A percentile compares a stretch with the other conserved stretches of the same genome.
These are phyloP conservation scores for Phytophthora europaea DNA, from an alignment of 352 stramenopile genomes.

Conservation along the genomic window DNA sequence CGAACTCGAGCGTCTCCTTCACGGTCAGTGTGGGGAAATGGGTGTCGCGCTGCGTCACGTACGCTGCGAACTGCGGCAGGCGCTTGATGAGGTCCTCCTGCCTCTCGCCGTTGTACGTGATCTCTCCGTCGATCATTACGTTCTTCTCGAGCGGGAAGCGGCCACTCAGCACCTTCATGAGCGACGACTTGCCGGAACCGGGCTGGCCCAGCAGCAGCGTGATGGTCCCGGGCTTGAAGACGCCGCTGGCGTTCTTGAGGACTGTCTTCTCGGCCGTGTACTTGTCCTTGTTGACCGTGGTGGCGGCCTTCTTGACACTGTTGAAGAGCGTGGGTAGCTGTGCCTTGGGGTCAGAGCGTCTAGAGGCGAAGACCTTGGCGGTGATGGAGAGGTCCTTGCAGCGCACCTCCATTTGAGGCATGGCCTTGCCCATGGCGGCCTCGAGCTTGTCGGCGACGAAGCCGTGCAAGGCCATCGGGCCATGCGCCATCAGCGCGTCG, in stretches of 20 bases:
- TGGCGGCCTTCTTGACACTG: too few relatives aligned
- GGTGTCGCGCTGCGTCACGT: constrained; percentile 85
- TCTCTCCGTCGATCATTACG: constrained; percentile 44
- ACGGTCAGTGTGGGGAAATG: constrained; percentile 74
- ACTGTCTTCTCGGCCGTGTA: not conserved
- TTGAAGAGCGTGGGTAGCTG: constrained; percentile 58
- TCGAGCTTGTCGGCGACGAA: constrained; percentile 34
- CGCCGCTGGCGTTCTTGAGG: constrained; percentile 42
- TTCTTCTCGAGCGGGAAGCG: constrained; percentile 55
- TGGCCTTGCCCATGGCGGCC: constrained; percentile 28
- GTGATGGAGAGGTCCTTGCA: constrained; percentile 41
- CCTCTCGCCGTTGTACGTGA: constrained; percentile 55
- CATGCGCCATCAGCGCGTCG: constrained; percentile 38
- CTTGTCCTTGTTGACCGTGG: not conserved
- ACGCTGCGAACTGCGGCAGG: constrained; percentile 46
- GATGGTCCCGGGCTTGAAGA: constrained; percentile 53
- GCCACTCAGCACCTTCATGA: constrained; percentile 42
- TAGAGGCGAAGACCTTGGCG: constrained; percentile 30
- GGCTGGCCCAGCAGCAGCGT: constrained; percentile 34
- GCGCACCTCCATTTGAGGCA: constrained; percentile 44
- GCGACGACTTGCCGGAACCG: constrained; percentile 35
- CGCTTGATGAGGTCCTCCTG: too few relatives aligned
- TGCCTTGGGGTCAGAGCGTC: constrained; percentile 16
- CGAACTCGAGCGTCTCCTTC: constrained; percentile 41
- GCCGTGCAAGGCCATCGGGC: constrained; percentile 30